Percentiles rank a stretch among this genome's conserved stretches.
Evolutionary conservation across 257 asterid genomes (phyloP).

Genomic region (Solanum bulbocastanum): DNA sequence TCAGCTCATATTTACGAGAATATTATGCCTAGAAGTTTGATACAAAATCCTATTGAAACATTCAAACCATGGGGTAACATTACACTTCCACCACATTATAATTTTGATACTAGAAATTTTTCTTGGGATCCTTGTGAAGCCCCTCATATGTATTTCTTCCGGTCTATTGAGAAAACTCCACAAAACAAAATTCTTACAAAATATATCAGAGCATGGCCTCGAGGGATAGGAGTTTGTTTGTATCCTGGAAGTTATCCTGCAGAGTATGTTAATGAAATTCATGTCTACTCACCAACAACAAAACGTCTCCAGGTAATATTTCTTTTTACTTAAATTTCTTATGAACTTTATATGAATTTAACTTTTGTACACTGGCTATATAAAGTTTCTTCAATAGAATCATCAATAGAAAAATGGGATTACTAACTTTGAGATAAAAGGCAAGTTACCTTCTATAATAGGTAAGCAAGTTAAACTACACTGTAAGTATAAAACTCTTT

Average conservation of each 20-base stretch:
- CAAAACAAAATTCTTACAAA: conserved; percentile 10
- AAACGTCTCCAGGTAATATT: conserved; percentile 3
- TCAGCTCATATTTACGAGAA: conserved; percentile 43
- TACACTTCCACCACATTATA: conserved; percentile 9
- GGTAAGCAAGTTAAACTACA: not conserved
- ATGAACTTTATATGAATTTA: not conserved
- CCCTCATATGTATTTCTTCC: conserved; percentile 38
- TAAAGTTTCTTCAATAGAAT: not conserved
- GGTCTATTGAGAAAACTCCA: not conserved
- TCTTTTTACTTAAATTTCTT: not conserved
- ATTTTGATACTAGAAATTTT: conserved; percentile 29
- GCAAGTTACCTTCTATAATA: too few species aligned
- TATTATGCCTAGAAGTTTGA: conserved; percentile 29
- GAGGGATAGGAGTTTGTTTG: conserved; percentile 15
- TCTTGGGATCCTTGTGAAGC: conserved; percentile 32
- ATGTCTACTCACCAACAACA: conserved; percentile 2
- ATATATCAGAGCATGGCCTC: conserved; percentile 24
- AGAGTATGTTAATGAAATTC: not conserved
- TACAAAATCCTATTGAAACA: conserved; percentile 41
- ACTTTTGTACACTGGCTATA: not conserved
- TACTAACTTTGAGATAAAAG: not conserved
- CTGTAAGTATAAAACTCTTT: not conserved
- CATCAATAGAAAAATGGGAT: not conserved
- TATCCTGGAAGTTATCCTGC: conserved; percentile 4
- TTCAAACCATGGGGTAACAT: conserved; percentile 25